A percentile compares a stretch with the other conserved stretches of the same genome.
These are phyloP conservation scores for Schizonepeta tenuifolia DNA, from an alignment of 257 asterid species.

Conservation along the genomic window DNA sequence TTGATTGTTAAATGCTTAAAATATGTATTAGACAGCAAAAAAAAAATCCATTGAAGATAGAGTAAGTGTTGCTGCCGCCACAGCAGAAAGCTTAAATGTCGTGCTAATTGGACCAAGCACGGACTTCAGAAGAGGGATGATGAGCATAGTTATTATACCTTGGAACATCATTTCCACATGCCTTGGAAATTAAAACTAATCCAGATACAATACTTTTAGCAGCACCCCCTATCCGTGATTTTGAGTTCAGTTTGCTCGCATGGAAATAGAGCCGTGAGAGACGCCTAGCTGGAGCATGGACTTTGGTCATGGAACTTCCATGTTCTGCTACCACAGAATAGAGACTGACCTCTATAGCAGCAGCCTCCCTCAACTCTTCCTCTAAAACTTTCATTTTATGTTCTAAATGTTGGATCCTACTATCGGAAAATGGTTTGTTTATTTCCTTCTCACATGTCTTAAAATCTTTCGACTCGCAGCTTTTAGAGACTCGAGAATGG, in stretches of 20 bases:
- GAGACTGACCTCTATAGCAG: slow-evolving; percentile 79
- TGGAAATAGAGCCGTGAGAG: slow-evolving; percentile 78
- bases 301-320: slow-evolving; percentile 77
- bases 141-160: slow-evolving; percentile 59
- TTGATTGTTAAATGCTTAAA: slow-evolving; percentile 9
- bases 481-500: slow-evolving; percentile 32
- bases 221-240: slow-evolving; percentile 54
- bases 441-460: slow-evolving; percentile 45
- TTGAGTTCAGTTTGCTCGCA: slow-evolving; percentile 54
- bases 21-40: slow-evolving; percentile 8
- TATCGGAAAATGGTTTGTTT: slow-evolving; percentile 48
- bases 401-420: slow-evolving; percentile 59
- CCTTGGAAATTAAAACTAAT: slow-evolving; percentile 71
- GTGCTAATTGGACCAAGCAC: slow-evolving; percentile 1
- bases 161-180: slow-evolving; percentile 90
- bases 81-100: not conserved
- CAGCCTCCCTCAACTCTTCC: slow-evolving; percentile 83
- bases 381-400: slow-evolving; percentile 56
- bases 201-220: slow-evolving; percentile 80
- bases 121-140: not conserved
- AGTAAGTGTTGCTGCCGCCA: not conserved
- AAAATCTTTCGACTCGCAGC: slow-evolving; percentile 42
- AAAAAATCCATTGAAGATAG: not conserved
- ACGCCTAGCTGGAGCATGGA: slow-evolving; percentile 92
- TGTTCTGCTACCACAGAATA: slow-evolving; percentile 87